Conservation (phyloP, 257 asterid species). For the Penstemon eatonii region DNA sequence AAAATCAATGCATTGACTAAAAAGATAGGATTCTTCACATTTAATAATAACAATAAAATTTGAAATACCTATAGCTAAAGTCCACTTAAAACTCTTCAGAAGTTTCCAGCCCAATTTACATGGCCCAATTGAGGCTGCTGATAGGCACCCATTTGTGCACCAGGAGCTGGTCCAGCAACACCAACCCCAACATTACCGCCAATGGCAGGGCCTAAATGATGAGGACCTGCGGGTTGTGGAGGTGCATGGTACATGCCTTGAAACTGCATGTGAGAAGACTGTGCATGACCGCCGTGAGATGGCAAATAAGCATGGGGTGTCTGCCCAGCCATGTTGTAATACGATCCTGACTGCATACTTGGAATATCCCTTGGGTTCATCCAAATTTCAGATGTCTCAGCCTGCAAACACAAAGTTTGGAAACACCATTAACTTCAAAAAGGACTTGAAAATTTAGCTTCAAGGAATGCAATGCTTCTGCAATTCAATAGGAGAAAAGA, state of each 20-base stretch:
- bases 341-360: constrained; percentile 70
- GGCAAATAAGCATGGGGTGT: constrained; percentile 81
- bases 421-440: background rate
- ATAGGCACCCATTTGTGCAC: constrained; percentile 78
- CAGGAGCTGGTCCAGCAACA: constrained; percentile 76
- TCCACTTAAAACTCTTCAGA: constrained; percentile 45
- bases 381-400: constrained; percentile 96
- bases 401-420: constrained; percentile 40
- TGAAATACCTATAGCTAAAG: constrained; percentile 47
- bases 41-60: constrained; percentile 41
- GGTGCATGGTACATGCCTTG: constrained; percentile 78
- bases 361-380: constrained; percentile 77
- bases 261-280: constrained; percentile 91
- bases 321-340: constrained; percentile 86
- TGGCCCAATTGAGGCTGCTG: constrained; percentile 95
- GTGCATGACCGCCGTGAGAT: constrained; percentile 82
- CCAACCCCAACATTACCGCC: constrained; percentile 82
- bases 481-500: background rate
- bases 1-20: constrained; percentile 48
- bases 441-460: background rate
- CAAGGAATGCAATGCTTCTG: constrained; percentile 1
- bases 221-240: constrained; percentile 71
- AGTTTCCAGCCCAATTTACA: constrained; percentile 81
- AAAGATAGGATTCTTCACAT: constrained; percentile 41
- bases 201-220: constrained; percentile 71